A percentile compares a stretch with the other conserved stretches of the same genome.
These are phyloP conservation scores for Pelomyxa schiedti DNA, from an alignment of 78 protist species.

Conservation along the genomic window DNA sequence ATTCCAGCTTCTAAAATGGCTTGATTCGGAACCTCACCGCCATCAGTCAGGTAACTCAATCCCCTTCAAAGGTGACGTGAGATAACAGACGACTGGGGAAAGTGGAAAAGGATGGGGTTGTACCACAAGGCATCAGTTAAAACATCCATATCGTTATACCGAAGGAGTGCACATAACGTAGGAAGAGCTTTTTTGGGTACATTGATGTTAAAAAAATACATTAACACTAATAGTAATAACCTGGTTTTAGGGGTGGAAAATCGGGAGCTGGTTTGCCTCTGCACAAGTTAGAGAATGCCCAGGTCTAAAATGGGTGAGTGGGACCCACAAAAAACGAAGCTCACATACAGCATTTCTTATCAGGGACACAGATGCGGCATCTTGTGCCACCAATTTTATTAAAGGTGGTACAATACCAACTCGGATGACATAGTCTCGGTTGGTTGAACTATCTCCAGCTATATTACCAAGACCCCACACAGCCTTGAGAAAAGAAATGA, in stretches of 20 bases:
- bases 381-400: slow-evolving; percentile 13
- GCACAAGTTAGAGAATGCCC: slow-evolving; percentile 93
- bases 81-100: no score
- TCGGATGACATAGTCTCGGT: slow-evolving; percentile 75
- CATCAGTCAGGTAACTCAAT: slow-evolving; percentile 86
- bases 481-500: neutral
- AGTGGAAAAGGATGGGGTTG: no score
- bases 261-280: slow-evolving; percentile 88
- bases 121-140: slow-evolving; percentile 95
- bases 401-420: slow-evolving; percentile 57
- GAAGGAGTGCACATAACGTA: slow-evolving; percentile 38
- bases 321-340: neutral
- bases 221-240: no score
- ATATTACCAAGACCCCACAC: neutral
- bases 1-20: slow-evolving; percentile 74
- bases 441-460: slow-evolving; percentile 17
- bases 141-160: slow-evolving; percentile 71
- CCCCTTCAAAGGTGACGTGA: no score
- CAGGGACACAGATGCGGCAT: slow-evolving; percentile 19
- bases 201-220: no score
- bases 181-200: no score
- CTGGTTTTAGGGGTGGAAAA: slow-evolving; percentile 25
- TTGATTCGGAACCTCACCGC: slow-evolving; percentile 69
- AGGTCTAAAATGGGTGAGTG: slow-evolving; percentile 88
- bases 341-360: no score